Evolutionary conservation across 2,329 filamentous ascomycete genomes (phyloP), one percentile per base, ranked within the genome.

Genomic region (Venturia oleaginea): DNA sequence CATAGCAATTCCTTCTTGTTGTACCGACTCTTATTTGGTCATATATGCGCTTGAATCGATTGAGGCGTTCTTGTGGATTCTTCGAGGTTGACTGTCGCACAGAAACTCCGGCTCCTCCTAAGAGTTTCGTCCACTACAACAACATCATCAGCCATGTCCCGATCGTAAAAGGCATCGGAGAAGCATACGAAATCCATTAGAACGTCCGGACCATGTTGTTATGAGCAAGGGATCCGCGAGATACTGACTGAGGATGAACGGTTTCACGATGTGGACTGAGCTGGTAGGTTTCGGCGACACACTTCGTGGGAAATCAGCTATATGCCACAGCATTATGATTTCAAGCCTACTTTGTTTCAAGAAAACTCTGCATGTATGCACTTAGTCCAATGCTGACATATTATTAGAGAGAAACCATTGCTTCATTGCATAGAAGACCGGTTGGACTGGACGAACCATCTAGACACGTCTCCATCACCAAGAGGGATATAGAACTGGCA

Each of bases 31-130:
- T 77, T 24, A 86, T 77, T 63, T 81, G 78, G 72, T 85, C 83
- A 75, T 84, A 86, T 64, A 82, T 78, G 68, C 83, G 81, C 70
- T 84, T 84, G 75, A 87, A 87, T 67, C 83, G 80, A 68, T 80
- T 77, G 70, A 87, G 79, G 69, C 85, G 83, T 71, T 86, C 82
- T 67, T 83, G 81, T 30, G 84, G 81, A 68, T 83, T 81, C 71
- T 82, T 81, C 66, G 78, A 54, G 19, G 55, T 57, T 19, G 37
- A 42, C 27, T 64, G 63, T 42, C 63, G 51, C 42, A 37, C 46
- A 43, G 54, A 40, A 24, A 38, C 34, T 30, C 54, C 30, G n/a
- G 63, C 34, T 27, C 63, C 63, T 34, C 63, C 63, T 11, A 64
- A 7, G 32, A 64, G 63, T 3, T 55, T 81, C 73, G 83, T 82